Evolutionary conservation across 2,329 filamentous ascomycete species (phyloP), one percentile per base, ranked within the genome.

Genomic region (Colletotrichum falcatum): DNA sequence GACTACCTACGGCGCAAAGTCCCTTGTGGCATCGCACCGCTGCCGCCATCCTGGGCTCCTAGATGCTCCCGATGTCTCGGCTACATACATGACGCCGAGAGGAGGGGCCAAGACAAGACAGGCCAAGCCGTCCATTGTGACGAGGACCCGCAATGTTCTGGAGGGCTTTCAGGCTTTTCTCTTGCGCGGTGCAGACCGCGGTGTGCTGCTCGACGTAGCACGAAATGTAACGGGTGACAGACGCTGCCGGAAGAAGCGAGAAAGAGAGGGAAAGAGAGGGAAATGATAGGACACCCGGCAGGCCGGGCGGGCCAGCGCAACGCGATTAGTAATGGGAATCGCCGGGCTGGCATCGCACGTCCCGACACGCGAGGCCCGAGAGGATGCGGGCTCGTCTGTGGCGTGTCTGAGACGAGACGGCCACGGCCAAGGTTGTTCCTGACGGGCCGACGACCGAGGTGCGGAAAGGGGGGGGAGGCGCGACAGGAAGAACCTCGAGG

Each of bases 201-300:
- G n/a, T n/a, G 12, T 35, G 53, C 20, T 8, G 18, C 12, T 37
- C 33, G 53, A 55, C 28, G 62, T 65, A 20, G 12, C 23, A 51
- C 62, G 12, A 58, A 53, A 68, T 44, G 18, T 65, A 51, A 44
- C 61, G 60, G 65, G 55, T n/a, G 8, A 53, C 35, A 23, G 35
- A 20, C n/a, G 14, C 12, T 20, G 55, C 28, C 39, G 20, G 12
- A 12, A 23, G 44, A 28, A 42, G 55, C 44, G 11, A 20, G 44
- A 18, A 9, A 20, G 20, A n/a, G 7, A 9, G 42, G 9, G 18
- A 7, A 30, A 9, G n/a, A 26, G 18, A 42, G 7, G 3, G 18
- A 9, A 7, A 20, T 16, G 33, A 18, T 14, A n/a, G 4, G 51
- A 54, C 18, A 28, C 4, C 4, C 23, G 46, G 12, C 16, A 53